Base-by-base conservation (phyloP, 305 asterid genomes). In the Ajuga reptans region DNA sequence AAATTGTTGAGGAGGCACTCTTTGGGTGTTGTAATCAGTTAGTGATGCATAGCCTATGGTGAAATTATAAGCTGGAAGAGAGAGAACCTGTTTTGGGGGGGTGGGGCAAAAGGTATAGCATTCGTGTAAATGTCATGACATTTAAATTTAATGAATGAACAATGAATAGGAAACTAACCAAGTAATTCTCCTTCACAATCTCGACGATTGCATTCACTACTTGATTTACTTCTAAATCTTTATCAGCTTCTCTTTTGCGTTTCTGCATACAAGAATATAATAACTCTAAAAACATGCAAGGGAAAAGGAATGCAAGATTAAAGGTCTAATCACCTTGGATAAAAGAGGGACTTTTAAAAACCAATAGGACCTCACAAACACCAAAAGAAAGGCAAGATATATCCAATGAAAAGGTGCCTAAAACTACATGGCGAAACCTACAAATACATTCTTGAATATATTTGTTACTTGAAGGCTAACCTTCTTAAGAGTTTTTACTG, bases 1-100 rank as follows among this genome's bases (percentile, higher is more conserved):
- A 82, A 86, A 89, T 49, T 83, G 86, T 71, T 75, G 84, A 42
- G 64, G 79, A 21, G 86, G 90, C 54, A 86, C 67, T 68, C 79
- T 89, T 84, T 90, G 99, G 50, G 92, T 93, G 82, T 93, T 93
- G 84, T 87, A 93, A 82, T 93, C 99, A 66, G 80, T 71, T 46
- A 78, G 34, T 29, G 97, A 89, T 51, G 96, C 97, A 72, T 87
- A 93, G 66, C 96, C 99, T 67, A 90, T 34, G 61, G 87, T 75
- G 78, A 68, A 78, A 72, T 79, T 82, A 75, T 84, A 72, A 51
- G 84, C 79, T 49, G 97, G 97, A 77, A 90, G 56, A 15, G 97
- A 89, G 31, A 93, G 93, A 71, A 93, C 99, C 97, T 93, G 86
- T 42, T 51, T 8, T 12, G 49, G 16, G 16, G 9, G 62, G 17